phyloP scores from a whole-genome alignment of 2,329 filamentous ascomycete species.

The Neurospora sp. region DNA sequence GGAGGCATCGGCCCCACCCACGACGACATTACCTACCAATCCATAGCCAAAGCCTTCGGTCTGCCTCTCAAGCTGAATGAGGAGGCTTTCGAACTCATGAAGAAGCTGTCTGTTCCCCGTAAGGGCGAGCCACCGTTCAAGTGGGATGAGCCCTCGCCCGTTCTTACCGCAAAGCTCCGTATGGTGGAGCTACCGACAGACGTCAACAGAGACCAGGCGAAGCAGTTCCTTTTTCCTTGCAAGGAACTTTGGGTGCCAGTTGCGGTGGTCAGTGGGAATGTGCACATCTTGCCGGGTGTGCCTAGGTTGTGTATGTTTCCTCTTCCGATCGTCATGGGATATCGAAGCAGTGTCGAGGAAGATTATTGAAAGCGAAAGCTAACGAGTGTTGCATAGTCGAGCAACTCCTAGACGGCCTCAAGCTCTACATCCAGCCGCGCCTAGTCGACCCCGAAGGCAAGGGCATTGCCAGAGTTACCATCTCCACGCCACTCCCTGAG shows the following conservation, averaged over 20 bases:
- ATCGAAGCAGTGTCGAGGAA: background rate
- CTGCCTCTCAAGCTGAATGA: slow-evolving; percentile 70
- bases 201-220: slow-evolving; percentile 48
- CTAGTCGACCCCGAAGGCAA: slow-evolving; percentile 73
- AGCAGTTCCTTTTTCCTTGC: slow-evolving; percentile 69
- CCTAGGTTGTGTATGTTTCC: slow-evolving; percentile 58
- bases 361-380: background rate
- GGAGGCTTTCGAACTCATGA: slow-evolving; percentile 74
- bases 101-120: slow-evolving; percentile 63
- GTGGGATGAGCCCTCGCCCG: slow-evolving; percentile 75
- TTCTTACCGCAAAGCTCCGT: slow-evolving; percentile 69
- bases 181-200: slow-evolving; percentile 87
- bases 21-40: slow-evolving; percentile 95
- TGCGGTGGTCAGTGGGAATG: slow-evolving; percentile 78
- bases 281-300: slow-evolving; percentile 88
- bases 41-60: slow-evolving; percentile 81
- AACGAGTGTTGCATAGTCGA: slow-evolving; percentile 43
- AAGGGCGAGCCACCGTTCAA: slow-evolving; percentile 65
- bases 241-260: slow-evolving; percentile 89
- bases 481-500: slow-evolving; percentile 82
- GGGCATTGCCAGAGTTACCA: slow-evolving; percentile 66
- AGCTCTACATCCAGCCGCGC: slow-evolving; percentile 58
- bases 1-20: slow-evolving; percentile 94
- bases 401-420: slow-evolving; percentile 65
- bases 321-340: background rate